Evolutionary conservation across 1,284 basidiomycete species (phyloP).

Genomic region (Exobasidium cylindrosporum): DNA sequence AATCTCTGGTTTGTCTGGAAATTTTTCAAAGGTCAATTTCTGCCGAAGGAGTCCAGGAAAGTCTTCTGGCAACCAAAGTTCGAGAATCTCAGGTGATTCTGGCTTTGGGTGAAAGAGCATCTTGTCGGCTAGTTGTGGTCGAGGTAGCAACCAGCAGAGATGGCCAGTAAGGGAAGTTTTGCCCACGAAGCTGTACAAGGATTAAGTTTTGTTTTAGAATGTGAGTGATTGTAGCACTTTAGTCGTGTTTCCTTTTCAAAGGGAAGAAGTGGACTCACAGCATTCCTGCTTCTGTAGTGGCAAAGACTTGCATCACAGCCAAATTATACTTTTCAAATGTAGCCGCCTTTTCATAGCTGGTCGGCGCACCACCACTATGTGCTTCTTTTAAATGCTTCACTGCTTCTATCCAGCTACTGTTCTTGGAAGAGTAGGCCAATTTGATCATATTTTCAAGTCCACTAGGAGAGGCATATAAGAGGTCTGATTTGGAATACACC

Average conservation of each 20-base stretch:
- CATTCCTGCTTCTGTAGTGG: background rate
- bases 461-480: constrained; percentile 2
- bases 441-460: background rate
- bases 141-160: background rate
- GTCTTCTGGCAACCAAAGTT: constrained; percentile 1
- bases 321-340: background rate
- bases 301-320: constrained; percentile 1
- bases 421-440: background rate
- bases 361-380: background rate
- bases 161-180: background rate
- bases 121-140: background rate
- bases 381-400: background rate
- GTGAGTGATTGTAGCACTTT: too few relatives aligned
- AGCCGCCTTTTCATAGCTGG: background rate
- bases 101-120: background rate
- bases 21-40: background rate
- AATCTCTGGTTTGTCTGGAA: background rate
- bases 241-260: too few relatives aligned
- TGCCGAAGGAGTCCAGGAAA: background rate
- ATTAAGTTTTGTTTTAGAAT: too few relatives aligned
- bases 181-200: background rate
- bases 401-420: background rate
- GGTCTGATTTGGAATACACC: background rate
- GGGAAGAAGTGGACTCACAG: background rate
- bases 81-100: background rate